Evolutionary conservation across 2,329 filamentous ascomycete genomes (phyloP).

Genomic region (Echinosphaeria canescens): DNA sequence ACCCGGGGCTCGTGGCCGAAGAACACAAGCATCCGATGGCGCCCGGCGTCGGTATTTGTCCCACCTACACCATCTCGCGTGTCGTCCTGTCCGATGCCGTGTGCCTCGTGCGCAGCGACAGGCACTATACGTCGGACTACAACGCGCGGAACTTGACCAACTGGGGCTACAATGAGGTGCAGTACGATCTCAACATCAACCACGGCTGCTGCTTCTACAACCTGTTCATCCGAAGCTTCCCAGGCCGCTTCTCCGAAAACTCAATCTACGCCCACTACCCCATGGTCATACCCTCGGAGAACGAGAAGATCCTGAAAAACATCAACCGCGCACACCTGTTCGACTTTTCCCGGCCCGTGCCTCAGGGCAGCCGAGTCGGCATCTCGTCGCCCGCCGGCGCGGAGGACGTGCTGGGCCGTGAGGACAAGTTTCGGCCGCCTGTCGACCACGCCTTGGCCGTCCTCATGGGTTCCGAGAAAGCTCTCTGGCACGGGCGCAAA

Average conservation of each 20-base stretch:
- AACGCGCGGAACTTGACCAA: conserved; percentile 55
- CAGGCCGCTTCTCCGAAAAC: conserved; percentile 55
- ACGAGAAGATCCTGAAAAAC: conserved; percentile 44
- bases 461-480: conserved; percentile 41
- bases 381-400: conserved; percentile 39
- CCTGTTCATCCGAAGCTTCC: conserved; percentile 60
- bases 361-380: conserved; percentile 25
- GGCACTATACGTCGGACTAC: conserved; percentile 64
- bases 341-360: conserved; percentile 39
- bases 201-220: conserved; percentile 77
- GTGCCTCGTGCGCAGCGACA: conserved; percentile 54
- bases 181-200: conserved; percentile 52
- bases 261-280: conserved; percentile 69
- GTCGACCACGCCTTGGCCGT: conserved; percentile 43
- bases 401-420: conserved; percentile 36
- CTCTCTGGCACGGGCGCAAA: too few species aligned
- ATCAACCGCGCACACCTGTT: conserved; percentile 48
- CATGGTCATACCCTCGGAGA: conserved; percentile 50
- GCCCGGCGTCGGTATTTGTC: conserved; percentile 53
- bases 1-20: conserved; percentile 58
- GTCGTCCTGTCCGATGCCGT: conserved; percentile 63
- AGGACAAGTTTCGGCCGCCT: conserved; percentile 37
- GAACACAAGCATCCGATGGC: conserved; percentile 54
- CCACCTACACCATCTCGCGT: conserved; percentile 56
- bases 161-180: conserved; percentile 61